Evolutionary conservation across 805 yeast species (phyloP), one percentile per base, ranked within the genome.

Genomic region (Hanseniaspora lachancei): DNA sequence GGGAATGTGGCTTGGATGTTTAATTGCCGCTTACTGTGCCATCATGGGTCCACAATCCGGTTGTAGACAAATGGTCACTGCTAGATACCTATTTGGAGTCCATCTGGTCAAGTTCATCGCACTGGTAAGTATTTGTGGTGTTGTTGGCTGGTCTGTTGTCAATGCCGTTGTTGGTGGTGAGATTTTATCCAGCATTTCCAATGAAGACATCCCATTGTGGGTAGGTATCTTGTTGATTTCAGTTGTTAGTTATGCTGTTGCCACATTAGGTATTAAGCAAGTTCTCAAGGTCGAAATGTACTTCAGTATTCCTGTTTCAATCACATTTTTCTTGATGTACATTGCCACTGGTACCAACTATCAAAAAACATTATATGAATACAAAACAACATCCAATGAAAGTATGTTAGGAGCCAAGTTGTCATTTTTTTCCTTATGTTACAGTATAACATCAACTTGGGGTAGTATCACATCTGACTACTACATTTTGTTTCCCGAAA

Each of bases 81-180:
- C 89, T 1, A 74, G 95, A 59, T 86, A 76, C 61, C 70, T 86
- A 48, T 88, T 87, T 66, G 96, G 96, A 1, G 83, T 89, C 81
- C 84, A 84, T 82, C 79, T 82, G 60, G 89, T 88, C 41, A 83
- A 84, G 66, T 71, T 86, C 55, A 84, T 86, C 48, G 81, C 87
- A 5, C 66, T 88, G 43, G 78, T 84, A 40, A 77, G 86, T 47
- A 79, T 85, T 57, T 67, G 85, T 44, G 95, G 95, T 50, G 83
- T 84, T 16, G 66, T 86, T 62, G 96, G 96, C n/a, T 88, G 96
- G 96, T 79, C 91, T n/a, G 82, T 88, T 38, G 89, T 87, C n/a
- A 87, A 86, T 65, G 78, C 85, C 61, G 93, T 87, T 49, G 81
- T 86, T 57, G 95, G 95, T 40, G 96, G 96, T 20, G 89, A 88